Evolutionary conservation across 2,329 filamentous ascomycete species (phyloP).

Genomic region (Erysiphe pulchra): DNA sequence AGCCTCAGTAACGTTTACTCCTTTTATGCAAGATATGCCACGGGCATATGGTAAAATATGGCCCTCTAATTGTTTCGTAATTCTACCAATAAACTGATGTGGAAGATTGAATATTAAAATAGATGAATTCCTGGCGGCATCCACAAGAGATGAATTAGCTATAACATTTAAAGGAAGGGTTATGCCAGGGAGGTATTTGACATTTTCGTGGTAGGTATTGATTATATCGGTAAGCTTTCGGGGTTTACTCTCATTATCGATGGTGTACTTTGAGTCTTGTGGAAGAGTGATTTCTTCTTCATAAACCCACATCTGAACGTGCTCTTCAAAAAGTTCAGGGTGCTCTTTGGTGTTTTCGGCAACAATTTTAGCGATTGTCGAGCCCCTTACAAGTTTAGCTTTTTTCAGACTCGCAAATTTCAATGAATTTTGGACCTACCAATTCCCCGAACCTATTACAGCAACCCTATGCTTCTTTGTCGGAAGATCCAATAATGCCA

Average conservation of each 20-base stretch:
- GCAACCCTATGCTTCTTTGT: constrained; percentile 74
- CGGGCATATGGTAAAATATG: constrained; percentile 79
- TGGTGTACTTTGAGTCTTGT: constrained; percentile 47
- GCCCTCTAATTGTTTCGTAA: constrained; percentile 62
- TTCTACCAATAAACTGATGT: constrained; percentile 80
- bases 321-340: constrained; percentile 56
- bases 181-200: constrained; percentile 91
- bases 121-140: constrained; percentile 59
- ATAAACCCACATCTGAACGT: constrained; percentile 97
- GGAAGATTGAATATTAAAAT: constrained; percentile 92
- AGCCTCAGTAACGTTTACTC: constrained; percentile 71
- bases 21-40: constrained; percentile 94
- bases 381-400: constrained; percentile 37
- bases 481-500: constrained; percentile 19
- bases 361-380: constrained; percentile 88
- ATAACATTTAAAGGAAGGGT: constrained; percentile 58
- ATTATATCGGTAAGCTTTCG: constrained; percentile 81
- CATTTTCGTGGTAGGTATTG: constrained; percentile 82
- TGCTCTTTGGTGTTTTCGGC: constrained; percentile 71
- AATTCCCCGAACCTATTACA: constrained; percentile 88
- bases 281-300: constrained; percentile 68
- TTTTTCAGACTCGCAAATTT: neutral
- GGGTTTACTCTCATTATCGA: constrained; percentile 33
- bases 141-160: constrained; percentile 57
- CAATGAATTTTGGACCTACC: constrained; percentile 24